Evolutionary conservation across 768 basidiomycete species (phyloP).

Genomic region (Leccinum boreale): DNA sequence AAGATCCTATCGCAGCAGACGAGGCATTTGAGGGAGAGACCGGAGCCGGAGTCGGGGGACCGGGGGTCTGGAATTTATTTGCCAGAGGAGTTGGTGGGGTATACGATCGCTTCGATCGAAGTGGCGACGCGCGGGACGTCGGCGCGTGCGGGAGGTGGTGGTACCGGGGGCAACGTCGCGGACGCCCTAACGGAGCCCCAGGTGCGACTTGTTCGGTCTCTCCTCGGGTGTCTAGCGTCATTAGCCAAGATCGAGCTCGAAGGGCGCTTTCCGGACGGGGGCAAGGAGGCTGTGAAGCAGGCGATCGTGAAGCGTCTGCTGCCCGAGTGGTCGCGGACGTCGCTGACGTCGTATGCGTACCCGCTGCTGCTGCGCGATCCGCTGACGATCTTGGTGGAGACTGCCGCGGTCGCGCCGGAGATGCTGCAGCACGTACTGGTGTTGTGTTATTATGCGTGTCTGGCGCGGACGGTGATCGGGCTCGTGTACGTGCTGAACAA

Average conservation of each 20-base stretch:
- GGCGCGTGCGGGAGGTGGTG: constrained; percentile 32
- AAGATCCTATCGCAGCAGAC: constrained; percentile 84
- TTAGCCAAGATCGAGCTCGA: constrained; percentile 69
- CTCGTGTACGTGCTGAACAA: constrained; percentile 81
- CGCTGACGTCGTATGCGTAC: constrained; percentile 77
- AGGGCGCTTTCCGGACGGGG: constrained; percentile 61
- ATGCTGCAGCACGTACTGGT: constrained; percentile 87
- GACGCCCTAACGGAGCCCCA: constrained; percentile 71
- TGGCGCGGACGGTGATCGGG: constrained; percentile 83
- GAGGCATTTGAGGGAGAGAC: constrained; percentile 73
- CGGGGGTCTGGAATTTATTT: constrained; percentile 86
- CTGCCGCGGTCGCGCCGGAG: constrained; percentile 85
- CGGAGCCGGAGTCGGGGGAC: constrained; percentile 67
- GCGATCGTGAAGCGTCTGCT: constrained; percentile 86
- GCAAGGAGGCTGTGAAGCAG: constrained; percentile 72
- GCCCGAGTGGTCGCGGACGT: constrained; percentile 89
- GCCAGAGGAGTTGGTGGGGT: constrained; percentile 87
- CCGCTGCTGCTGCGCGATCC: constrained; percentile 90
- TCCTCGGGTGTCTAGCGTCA: constrained; percentile 66
- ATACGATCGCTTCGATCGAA: constrained; percentile 82
- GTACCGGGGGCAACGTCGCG: constrained; percentile 49
- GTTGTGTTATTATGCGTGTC: constrained; percentile 85
- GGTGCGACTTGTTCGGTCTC: constrained; percentile 69
- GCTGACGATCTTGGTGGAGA: constrained; percentile 84
- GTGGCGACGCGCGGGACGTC: constrained; percentile 71